A percentile compares a stretch with the other conserved stretches of the same genome.
These are phyloP conservation scores for Blastomyces parvus DNA, from an alignment of 2,329 filamentous ascomycete genomes.

Conservation along the genomic window DNA sequence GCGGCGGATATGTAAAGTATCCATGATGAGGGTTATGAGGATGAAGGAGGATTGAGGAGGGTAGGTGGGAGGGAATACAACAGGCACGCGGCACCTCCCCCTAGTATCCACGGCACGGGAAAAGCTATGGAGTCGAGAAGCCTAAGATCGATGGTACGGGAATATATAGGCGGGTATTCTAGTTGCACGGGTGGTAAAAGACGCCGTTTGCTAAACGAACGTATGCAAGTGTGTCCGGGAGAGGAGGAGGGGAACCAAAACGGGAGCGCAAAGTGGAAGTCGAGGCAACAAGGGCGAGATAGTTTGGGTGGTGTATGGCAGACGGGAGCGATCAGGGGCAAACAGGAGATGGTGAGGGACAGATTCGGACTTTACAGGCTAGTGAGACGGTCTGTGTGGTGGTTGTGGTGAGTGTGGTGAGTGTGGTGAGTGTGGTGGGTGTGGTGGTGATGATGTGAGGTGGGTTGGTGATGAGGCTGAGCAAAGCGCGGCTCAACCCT, in stretches of 20 bases:
- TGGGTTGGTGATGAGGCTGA: not conserved
- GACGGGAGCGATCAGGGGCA: not conserved
- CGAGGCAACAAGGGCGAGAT: not conserved
- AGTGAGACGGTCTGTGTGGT: not conserved
- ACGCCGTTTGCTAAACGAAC: not conserved
- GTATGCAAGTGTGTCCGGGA: not conserved
- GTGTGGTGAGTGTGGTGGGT: no score
- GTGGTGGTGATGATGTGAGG: not conserved
- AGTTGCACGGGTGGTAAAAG: not conserved
- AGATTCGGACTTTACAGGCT: not conserved
- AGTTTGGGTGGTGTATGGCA: not conserved
- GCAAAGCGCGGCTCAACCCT: not conserved
- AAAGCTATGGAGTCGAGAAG: not conserved
- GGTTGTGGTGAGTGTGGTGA: no score
- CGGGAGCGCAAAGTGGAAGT: not conserved
- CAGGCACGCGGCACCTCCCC: not conserved
- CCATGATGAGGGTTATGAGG: constrained; percentile 24
- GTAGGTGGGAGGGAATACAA: not conserved
- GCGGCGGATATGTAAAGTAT: constrained; percentile 51
- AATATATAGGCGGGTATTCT: not conserved
- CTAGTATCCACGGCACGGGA: not conserved
- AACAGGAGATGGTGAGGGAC: not conserved
- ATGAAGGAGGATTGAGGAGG: not conserved
- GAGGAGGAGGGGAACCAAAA: not conserved
- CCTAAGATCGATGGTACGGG: not conserved